phyloP scores from a whole-genome alignment of 805 yeast genomes.

The Yarrowia yakushimensis region DNA sequence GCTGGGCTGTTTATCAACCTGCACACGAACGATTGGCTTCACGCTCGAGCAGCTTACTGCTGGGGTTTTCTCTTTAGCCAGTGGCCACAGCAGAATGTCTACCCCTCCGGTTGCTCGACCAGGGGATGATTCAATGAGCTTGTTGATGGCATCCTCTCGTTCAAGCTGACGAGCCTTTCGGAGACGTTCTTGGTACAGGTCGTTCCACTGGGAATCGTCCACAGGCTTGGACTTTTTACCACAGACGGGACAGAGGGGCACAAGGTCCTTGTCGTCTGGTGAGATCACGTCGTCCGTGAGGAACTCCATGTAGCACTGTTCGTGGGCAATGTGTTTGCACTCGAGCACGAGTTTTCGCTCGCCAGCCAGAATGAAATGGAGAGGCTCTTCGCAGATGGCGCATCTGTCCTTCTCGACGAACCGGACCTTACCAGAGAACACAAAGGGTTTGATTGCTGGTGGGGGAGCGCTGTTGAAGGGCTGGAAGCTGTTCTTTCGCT shows the following conservation, averaged over 20 bases:
- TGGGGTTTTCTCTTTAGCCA: constrained; percentile 7
- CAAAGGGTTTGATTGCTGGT: neutral
- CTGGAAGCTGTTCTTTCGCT: neutral
- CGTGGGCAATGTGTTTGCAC: constrained; percentile 5
- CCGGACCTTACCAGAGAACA: neutral
- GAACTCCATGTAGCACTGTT: constrained; percentile 13
- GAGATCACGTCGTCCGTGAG: neutral
- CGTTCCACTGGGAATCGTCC: constrained; percentile 10
- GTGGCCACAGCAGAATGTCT: constrained; percentile 5
- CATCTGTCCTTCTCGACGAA: neutral
- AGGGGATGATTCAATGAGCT: neutral
- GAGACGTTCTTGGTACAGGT: neutral
- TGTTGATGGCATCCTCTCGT: constrained; percentile 7
- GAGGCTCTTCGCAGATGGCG: constrained; percentile 13
- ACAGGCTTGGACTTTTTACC: neutral
- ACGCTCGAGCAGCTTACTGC: neutral
- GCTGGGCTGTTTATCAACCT: neutral
- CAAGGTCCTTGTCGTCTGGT: neutral
- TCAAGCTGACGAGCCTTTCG: neutral
- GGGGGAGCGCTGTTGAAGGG: constrained; percentile 1
- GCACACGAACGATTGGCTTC: neutral
- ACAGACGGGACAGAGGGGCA: neutral
- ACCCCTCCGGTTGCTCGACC: neutral
- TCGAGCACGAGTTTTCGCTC: constrained; percentile 3
- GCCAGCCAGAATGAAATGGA: neutral